Evolutionary conservation across 176 grass and related monocot genomes (phyloP), one percentile per base, ranked within the genome.

Genomic region (Oryza longistaminata): DNA sequence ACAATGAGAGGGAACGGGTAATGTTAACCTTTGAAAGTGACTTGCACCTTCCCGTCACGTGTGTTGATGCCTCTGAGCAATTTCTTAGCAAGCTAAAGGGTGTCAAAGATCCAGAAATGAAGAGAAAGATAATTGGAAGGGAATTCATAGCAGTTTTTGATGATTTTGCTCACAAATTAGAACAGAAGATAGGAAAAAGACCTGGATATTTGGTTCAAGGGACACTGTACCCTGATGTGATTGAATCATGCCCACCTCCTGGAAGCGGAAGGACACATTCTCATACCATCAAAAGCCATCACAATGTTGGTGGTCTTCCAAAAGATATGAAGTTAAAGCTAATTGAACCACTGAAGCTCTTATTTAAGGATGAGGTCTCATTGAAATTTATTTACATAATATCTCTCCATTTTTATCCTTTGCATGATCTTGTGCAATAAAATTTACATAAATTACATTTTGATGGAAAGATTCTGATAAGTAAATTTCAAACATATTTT

Each of bases 221-320:
- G 26, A 97, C 95, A 73, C 69, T 97, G 33, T 97, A 97, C 79
- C 95, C 95, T 71, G 95, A 94, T 79, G 95, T 94, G 49, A 97
- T 97, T 31, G 92, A 97, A 89, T 97, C 95, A 66, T 94, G 95
- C 79, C 90, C 95, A 37, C 95, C 88, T 77, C 92, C 92, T 75
- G 92, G 90, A 9, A 97, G 95, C 75, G 92, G 88, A 74, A 90
- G 81, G 78, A 92, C 86, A 26, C 92, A 94, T 79, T 97, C 92
- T 29, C 95, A 94, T 81, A 97, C 92, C 34, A 97, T 97, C 76
- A 97, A 97, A 87, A 94, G 92, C 60, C 95, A 97, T 85, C 95
- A 92, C 80, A 97, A 97, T 86, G 92, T 97, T 22, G 95, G 95
- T 43, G 92, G 95, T 17, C 92, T 94, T 73, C 95, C 95, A 3